Evolutionary conservation across 805 yeast genomes (phyloP), one percentile per base, ranked within the genome.

Genomic region (Yarrowia yakushimensis): DNA sequence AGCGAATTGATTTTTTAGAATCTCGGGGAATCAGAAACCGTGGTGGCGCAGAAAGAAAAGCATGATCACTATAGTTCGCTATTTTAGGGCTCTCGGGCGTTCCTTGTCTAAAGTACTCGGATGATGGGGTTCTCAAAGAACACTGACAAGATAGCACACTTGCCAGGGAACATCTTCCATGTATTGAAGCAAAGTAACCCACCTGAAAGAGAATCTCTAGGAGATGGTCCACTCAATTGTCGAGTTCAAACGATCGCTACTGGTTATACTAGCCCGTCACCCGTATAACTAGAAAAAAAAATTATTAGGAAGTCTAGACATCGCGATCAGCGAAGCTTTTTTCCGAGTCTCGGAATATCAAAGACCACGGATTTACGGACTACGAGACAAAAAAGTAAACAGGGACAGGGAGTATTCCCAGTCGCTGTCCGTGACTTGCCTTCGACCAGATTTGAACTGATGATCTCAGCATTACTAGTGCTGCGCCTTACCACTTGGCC

Each of bases 401-500:
- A 10, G 7, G 2, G 17, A 39, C 12, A 15, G 18, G 15, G 18
- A 41, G 3, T n/a, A 10, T 25, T n/a, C 13, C n/a, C 45, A 30
- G 18, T 41, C 25, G 11, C 11, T 3, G 11, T 15, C 8, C 0
- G 4, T 20, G 10, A n/a, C 10, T 20, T 28, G 34, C 50, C 50
- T 45, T 28, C 34, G 34, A 45, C 50, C 34, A 28, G 34, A 18
- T 28, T 17, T 45, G 23, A 45, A 28, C 34, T 45, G 34, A n/a
- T 45, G 50, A 27, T 43, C 48, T 27, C 33, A 17, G 48, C 33
- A 42, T 42, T 42, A 42, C 46, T 25, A 42, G 46, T 42, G 46
- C 46, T 25, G 46, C 46, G 46, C 46, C 46, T 42, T 27, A 43
- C 33, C 48, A 43, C 48, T 43, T 36, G 41, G 41, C 41, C 22